Percentiles rank a stretch among this genome's conserved stretches.
phyloP scores from a whole-genome alignment of 1,139 yeast species.

The Oligophagozyma castellii region DNA sequence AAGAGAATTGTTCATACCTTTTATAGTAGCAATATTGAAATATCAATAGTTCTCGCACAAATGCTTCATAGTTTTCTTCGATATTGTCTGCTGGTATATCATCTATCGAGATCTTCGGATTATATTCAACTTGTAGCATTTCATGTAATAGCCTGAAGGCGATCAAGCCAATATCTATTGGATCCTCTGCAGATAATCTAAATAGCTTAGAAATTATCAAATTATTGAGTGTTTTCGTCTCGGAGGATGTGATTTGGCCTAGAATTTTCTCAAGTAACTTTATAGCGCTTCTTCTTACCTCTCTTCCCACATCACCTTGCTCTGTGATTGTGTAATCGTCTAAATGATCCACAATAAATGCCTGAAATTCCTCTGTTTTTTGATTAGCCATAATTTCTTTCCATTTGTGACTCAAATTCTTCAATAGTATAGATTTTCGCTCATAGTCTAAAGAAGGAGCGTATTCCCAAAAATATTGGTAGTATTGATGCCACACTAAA shows the following conservation, averaged over 20 bases:
- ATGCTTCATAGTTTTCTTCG: conserved; percentile 1
- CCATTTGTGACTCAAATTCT: conserved; percentile 6
- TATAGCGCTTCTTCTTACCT: conserved; percentile 43
- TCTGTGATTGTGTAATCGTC: conserved; percentile 56
- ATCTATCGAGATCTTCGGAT: no score
- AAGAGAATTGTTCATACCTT: conserved; percentile 3
- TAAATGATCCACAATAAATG: conserved; percentile 23
- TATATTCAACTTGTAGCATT: no score
- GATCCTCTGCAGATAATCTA: not conserved
- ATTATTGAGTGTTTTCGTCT: not conserved
- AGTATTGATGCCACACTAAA: no score
- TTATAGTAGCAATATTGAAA: conserved; percentile 7
- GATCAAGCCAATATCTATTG: not conserved
- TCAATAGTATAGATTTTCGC: conserved; percentile 12
- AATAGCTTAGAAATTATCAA: not conserved
- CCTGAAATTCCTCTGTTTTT: conserved; percentile 3
- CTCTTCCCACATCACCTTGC: conserved; percentile 72
- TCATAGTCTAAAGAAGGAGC: conserved; percentile 9
- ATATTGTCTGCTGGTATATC: no score
- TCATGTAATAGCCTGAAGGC: conserved; percentile 4
- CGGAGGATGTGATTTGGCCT: not conserved
- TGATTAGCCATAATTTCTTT: conserved; percentile 2
- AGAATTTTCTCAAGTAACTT: conserved; percentile 26
- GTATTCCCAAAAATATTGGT: no score
- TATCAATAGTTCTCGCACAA: conserved; percentile 8